Base-by-base conservation (phyloP, 371 early-diverging fungal genomes). In the Actinomucor elegans region DNA sequence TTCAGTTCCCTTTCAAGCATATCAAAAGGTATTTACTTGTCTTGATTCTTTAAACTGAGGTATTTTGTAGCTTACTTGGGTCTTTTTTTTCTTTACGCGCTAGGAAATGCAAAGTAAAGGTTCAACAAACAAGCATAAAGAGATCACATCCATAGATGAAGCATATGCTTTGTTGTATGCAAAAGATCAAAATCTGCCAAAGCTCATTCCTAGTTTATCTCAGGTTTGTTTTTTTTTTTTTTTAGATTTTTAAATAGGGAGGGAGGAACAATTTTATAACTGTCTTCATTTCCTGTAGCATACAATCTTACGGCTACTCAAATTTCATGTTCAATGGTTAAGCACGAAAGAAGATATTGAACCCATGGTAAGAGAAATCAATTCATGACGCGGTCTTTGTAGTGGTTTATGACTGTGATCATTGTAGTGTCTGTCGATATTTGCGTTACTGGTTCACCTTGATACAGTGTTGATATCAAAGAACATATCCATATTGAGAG, bases 391-490 rank as follows among this genome's bases (percentile, higher is more conserved):
- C n/a, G n/a, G n/a, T n/a, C n/a, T n/a, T n/a, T n/a, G n/a, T n/a
- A n/a, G n/a, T n/a, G n/a, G n/a, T 26, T 21, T 24, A 11, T 51
- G 1, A 7, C 36, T 17, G 29, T 43, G 1, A 6, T n/a, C n/a
- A n/a, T n/a, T n/a, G 15, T 50, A 75, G 70, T 57, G 66, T 20
- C 29, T 52, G n/a, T 69, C 67, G 60, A 49, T 77, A 23, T 77
- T 59, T 21, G 24, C 61, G 5, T 38, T 73, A 2, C 32, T 77
- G 5, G 54, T 71, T 14, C 67, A 67, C n/a, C 29, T 77, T 9
- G 77, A 77, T 33, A 64, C 71, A 29, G 77, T 77, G 12, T 49
- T 77, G 57, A 64, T 64, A 8, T 71, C 64, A 0, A 57, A 66
- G 10, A 60, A 69, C 21, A 49, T 62, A 18, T 67, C 74, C 0